These are phyloP conservation scores for Aegilops sharonensis DNA, from an alignment of 176 grass and related monocot species.

Conservation along the genomic window DNA sequence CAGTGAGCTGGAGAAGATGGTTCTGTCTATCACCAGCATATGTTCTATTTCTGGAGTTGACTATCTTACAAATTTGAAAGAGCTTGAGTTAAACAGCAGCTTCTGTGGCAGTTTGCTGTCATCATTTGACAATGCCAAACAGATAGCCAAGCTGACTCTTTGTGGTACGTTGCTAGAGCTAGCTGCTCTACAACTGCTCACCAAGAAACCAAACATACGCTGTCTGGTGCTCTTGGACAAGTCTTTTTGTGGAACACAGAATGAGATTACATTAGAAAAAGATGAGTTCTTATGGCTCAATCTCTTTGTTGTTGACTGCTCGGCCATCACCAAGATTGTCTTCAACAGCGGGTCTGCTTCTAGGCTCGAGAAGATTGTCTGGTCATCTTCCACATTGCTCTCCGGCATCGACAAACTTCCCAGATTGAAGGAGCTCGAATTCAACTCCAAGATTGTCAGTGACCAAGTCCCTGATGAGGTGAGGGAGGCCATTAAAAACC, in stretches of 20 bases:
- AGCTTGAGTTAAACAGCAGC: not conserved
- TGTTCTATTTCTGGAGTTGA: not conserved
- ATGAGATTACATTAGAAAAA: not conserved
- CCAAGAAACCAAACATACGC: not conserved
- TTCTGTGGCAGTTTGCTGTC: not conserved
- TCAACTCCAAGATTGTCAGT: not conserved
- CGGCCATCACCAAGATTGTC: not conserved
- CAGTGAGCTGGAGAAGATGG: not conserved
- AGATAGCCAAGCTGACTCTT: not conserved
- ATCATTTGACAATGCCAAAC: not conserved
- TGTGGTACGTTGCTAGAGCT: not conserved
- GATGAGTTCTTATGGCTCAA: not conserved
- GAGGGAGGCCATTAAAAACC: not conserved
- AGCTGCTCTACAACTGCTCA: not conserved
- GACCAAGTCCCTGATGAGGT: not conserved
- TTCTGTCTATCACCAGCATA: not conserved
- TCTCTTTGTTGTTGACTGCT: not conserved
- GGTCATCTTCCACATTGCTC: not conserved
- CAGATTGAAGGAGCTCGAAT: not conserved
- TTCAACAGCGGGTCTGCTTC: not conserved
- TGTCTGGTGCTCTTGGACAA: not conserved
- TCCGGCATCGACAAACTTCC: not conserved
- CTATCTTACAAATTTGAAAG: fast-evolving
- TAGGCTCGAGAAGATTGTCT: not conserved
- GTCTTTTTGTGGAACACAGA: not conserved